Evolutionary conservation across 2,329 filamentous ascomycete genomes (phyloP), one percentile per base, ranked within the genome.

Genomic region (Calonectria pseudoturangicola): DNA sequence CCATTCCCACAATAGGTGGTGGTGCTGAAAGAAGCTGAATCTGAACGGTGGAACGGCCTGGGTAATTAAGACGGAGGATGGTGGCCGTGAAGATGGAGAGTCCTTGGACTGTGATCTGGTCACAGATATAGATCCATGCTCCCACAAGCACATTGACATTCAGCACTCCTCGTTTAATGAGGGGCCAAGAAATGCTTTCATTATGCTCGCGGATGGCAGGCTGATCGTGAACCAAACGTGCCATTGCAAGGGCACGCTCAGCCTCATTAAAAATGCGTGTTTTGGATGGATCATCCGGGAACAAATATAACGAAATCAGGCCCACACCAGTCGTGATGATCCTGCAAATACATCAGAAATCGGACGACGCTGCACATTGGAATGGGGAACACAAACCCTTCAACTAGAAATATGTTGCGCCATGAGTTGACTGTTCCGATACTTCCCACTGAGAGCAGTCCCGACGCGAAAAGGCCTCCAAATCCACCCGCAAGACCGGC

Each of bases 401-500:
- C 90, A 72, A 92, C 91, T 82, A 92, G 91, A 84, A 92, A 92
- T 75, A 92, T 92, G 80, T 89, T 89, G 72, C 88, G 85, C 89
- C 89, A 90, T 0, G 85, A 88, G 74, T 88, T 65, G 6, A 80
- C 58, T 16, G 64, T 71, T 16, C 78, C 78, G 25, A 80, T 79
- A 27, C 62, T 73, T 2, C 73, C 76, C 21, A 80, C 9, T 3
- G 79, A 74, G 2, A 80, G 71, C 43, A 80, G 63, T 0, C 86
- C 89, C 8, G 88, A 88, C 2, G 89, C 89, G 0, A 91, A 82
- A 5, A 92, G 83, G 1, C 89, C 89, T 21, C 89, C 90, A 72
- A 91, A 91, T 15, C 89, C 89, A 16, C 89, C 89, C 16, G 90
- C 89, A 76, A 91, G 85, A 56, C 86, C 88, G 1, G 88, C 87